Percentiles rank a stretch among this genome's conserved stretches.
Evolutionary conservation across 257 asterid species (phyloP).

Genomic region (Cruciata laevipes): DNA sequence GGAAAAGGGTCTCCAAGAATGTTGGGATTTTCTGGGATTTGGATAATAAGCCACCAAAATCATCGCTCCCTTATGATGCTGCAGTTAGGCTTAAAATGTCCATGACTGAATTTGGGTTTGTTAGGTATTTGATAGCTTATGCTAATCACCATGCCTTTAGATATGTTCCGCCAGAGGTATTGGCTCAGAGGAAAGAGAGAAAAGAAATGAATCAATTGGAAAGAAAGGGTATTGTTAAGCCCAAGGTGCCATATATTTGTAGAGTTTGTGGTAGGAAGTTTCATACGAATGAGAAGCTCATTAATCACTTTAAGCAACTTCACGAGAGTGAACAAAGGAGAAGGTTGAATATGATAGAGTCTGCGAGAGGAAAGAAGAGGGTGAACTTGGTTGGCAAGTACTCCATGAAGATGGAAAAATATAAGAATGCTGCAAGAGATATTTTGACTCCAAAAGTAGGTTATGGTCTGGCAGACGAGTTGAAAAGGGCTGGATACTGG

Average conservation of each 20-base stretch:
- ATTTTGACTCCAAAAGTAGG: slow-evolving; percentile 69
- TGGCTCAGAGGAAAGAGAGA: slow-evolving; percentile 45
- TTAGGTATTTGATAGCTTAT: slow-evolving; percentile 61
- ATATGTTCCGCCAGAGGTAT: slow-evolving; percentile 60
- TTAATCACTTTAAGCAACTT: slow-evolving; percentile 73
- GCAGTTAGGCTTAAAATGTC: slow-evolving; percentile 60
- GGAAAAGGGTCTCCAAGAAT: slow-evolving; percentile 24
- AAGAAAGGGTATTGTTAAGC: slow-evolving; percentile 43
- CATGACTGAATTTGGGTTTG: slow-evolving; percentile 63
- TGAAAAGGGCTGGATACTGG: slow-evolving; percentile 83
- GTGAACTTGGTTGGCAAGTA: slow-evolving; percentile 61
- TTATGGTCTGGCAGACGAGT: slow-evolving; percentile 69
- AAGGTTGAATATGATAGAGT: slow-evolving; percentile 73
- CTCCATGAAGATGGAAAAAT: slow-evolving; percentile 83
- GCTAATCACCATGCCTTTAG: slow-evolving; percentile 70
- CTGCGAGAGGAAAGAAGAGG: slow-evolving; percentile 74
- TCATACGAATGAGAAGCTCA: slow-evolving; percentile 47
- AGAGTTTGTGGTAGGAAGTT: slow-evolving; percentile 90
- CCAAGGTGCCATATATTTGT: slow-evolving; percentile 53
- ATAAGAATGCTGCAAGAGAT: slow-evolving; percentile 61
- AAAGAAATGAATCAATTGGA: slow-evolving; percentile 50
- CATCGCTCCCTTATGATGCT: slow-evolving; percentile 73
- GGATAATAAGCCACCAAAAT: slow-evolving; percentile 83
- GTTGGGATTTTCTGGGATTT: slow-evolving; percentile 93
- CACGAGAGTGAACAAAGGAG: slow-evolving; percentile 78